Evolutionary conservation across 169 alveolate species (phyloP), one percentile per base, ranked within the genome.

Genomic region (Plasmodium chabaudi): DNA sequence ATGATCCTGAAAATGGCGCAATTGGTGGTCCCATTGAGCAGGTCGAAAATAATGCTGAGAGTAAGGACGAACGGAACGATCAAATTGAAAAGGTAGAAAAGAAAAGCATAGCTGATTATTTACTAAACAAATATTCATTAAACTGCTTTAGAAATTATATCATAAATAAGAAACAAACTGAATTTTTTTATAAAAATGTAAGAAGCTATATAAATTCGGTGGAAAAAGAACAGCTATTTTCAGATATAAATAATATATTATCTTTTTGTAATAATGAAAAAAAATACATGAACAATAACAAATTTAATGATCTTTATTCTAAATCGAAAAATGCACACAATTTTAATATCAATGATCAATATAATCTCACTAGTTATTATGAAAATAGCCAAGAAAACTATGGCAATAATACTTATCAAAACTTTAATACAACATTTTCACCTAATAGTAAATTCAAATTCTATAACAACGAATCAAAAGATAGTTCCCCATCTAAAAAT

Each of bases 141-240:
- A 5, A n/a, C 9, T 63, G 65, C 12, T 77, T 63, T 64, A 65
- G 75, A 34, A 77, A 56, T 42, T 77, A 15, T 55, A 9, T 77
- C 12, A 15, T 77, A 6, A 77, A 51, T 12, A 77, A 77, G 17
- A 77, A 53, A 17, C 88, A 77, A 17, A 77, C 51, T 15, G 88
- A 77, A 0, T 77, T 63, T 64, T 63, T 63, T 25, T 19, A 61
- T 46, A 63, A 63, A 63, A 77, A 21, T 56, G 6, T 67, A 19
- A 64, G 51, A 42, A 21, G 39, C 9, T 9, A n/a, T 6, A 15
- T 39, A 3, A 39, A 47, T 51, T 10, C 12, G 2, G 23, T 39
- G n/a, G 71, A 39, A 44, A 21, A 25, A 5, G 56, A 77, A 1
- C 42, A 63, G 7, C 25, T 63, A 21, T 65, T 77, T 55, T 6